phyloP scores from a whole-genome alignment of 371 early-diverging fungal genomes.

The Lichtheimia ornata region DNA sequence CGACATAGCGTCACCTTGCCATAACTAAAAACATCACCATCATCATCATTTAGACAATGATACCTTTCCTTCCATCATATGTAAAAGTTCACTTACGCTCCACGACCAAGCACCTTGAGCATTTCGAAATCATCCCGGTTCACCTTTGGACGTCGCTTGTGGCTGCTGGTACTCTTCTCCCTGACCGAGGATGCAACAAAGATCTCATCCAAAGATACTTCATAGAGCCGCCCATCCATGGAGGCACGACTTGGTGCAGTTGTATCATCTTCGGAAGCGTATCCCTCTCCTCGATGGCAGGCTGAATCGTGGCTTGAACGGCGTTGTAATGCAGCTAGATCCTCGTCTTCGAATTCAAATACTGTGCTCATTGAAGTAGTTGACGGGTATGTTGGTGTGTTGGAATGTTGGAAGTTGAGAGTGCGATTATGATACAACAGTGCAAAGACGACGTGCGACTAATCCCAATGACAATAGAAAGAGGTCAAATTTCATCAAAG shows the following conservation, averaged over 20 bases:
- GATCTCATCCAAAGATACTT: conserved; percentile 35
- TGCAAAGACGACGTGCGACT: conserved; percentile 31
- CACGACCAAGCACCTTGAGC: conserved; percentile 93
- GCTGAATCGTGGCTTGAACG: conserved; percentile 8
- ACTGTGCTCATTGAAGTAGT: conserved; percentile 38
- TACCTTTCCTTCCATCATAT: neutral
- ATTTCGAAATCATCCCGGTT: conserved; percentile 89
- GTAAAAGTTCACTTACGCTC: conserved; percentile 63
- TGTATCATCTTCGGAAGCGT: conserved; percentile 38
- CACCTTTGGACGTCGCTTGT: conserved; percentile 43
- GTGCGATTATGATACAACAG: conserved; percentile 2
- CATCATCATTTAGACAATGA: neutral
- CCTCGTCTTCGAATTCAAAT: conserved; percentile 49
- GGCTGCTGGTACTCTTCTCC: neutral
- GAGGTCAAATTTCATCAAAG: conserved; percentile 24
- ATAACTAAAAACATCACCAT: conserved; percentile 22
- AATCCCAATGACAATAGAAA: conserved; percentile 26
- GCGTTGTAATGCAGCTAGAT: conserved; percentile 2
- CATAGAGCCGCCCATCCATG: conserved; percentile 35
- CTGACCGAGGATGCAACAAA: conserved; percentile 42
- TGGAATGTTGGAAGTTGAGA: neutral
- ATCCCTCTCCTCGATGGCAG: conserved; percentile 15
- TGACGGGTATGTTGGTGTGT: neutral
- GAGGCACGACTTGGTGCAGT: conserved; percentile 31
- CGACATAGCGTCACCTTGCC: conserved; percentile 47